These are phyloP conservation scores for Amphichorda felina DNA, from an alignment of 2,329 filamentous ascomycete genomes.

Conservation along the genomic window DNA sequence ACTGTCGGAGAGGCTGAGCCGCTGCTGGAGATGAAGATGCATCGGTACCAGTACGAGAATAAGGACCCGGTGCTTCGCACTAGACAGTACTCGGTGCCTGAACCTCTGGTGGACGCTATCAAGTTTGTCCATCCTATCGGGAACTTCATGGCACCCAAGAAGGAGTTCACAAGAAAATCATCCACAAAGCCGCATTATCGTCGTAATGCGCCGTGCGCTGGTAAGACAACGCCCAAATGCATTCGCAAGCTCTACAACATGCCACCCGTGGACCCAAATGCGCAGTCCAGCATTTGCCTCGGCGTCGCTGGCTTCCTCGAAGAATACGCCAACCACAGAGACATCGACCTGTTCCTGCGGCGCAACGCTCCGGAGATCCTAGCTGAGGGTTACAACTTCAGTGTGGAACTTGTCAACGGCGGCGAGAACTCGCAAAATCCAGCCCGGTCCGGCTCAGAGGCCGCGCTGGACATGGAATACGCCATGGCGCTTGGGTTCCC, in stretches of 20 bases:
- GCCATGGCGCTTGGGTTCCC: conserved; percentile 32
- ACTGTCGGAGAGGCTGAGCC: conserved; percentile 24
- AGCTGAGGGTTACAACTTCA: conserved; percentile 24
- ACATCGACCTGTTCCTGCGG: conserved; percentile 25
- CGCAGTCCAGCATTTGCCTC: conserved; percentile 10
- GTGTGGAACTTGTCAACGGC: conserved; percentile 26
- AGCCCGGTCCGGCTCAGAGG: conserved; percentile 27
- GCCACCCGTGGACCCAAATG: conserved; percentile 16
- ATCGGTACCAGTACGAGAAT: conserved; percentile 26
- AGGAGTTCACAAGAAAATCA: conserved; percentile 10
- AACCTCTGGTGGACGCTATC: conserved; percentile 22
- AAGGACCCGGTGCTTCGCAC: conserved; percentile 27
- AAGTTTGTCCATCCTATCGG: conserved; percentile 34
- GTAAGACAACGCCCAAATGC: conserved; percentile 24
- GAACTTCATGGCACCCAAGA: conserved; percentile 34
- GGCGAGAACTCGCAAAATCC: conserved; percentile 29
- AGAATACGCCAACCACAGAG: conserved; percentile 30
- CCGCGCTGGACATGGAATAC: conserved; percentile 36
- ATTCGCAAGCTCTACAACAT: conserved; percentile 34
- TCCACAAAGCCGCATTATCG: background rate
- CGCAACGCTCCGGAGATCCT: conserved; percentile 22
- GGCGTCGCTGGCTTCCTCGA: conserved; percentile 1
- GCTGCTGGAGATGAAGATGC: conserved; percentile 27
- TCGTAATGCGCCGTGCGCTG: conserved; percentile 14
- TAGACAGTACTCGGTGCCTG: conserved; percentile 30